Conservation (phyloP, 2,329 filamentous ascomycete genomes). For the Xylariaceae sp. region DNA sequence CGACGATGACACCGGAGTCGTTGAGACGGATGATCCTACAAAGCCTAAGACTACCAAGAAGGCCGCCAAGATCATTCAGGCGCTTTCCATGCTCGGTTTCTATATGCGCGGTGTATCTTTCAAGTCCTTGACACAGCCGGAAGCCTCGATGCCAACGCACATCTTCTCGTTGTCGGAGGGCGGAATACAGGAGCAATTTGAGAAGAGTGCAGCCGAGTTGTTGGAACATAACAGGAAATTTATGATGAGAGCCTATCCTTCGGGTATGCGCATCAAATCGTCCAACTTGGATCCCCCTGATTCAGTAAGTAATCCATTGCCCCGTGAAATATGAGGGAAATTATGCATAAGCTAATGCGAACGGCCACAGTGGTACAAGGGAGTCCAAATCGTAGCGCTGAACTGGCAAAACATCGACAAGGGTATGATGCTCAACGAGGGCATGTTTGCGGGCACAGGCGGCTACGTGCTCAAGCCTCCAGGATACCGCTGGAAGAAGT, state of each 20-base stretch:
- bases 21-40: conserved; percentile 27
- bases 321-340: too few relatives aligned
- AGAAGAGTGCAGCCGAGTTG: conserved; percentile 47
- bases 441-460: conserved; percentile 78
- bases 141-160: conserved; percentile 58
- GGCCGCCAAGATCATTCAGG: conserved; percentile 61
- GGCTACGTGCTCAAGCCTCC: conserved; percentile 83
- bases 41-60: conserved; percentile 43
- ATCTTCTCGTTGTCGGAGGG: conserved; percentile 65
- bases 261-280: conserved; percentile 72
- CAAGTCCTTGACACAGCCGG: conserved; percentile 68
- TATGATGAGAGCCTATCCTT: conserved; percentile 85
- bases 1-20: conserved; percentile 21
- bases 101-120: conserved; percentile 83
- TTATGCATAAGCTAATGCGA: conserved; percentile 6
- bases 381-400: conserved; percentile 83
- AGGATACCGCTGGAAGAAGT: conserved; percentile 41
- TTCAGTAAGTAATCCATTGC: conserved; percentile 40
- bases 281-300: conserved; percentile 81
- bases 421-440: conserved; percentile 94
- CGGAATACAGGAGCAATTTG: conserved; percentile 56
- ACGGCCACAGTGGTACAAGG: conserved; percentile 61
- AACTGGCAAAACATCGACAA: conserved; percentile 93
- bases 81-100: conserved; percentile 69
- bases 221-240: conserved; percentile 78